A percentile compares a stretch with the other conserved stretches of the same genome.
phyloP scores from a whole-genome alignment of 768 basidiomycete genomes.

The Boletellus sp. region DNA sequence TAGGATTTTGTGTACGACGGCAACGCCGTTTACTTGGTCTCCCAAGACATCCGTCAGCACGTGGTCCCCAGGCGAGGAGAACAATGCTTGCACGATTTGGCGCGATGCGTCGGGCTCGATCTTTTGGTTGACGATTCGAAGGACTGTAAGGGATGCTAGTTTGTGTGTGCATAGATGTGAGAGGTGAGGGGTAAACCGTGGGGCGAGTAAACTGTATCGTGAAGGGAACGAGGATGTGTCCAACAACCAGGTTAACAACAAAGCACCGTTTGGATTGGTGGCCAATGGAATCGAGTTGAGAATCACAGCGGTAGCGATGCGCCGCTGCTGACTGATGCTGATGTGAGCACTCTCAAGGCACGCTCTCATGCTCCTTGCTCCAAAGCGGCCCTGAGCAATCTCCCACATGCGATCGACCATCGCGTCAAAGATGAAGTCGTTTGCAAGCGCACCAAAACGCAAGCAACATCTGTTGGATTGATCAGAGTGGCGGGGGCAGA shows the following conservation, averaged over 20 bases:
- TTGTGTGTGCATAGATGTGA: conserved; percentile 98
- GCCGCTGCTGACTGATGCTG: conserved; percentile 86
- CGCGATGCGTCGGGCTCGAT: conserved; percentile 85
- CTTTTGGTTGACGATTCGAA: conserved; percentile 96
- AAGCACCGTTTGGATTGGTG: conserved; percentile 95
- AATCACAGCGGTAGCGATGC: conserved; percentile 90
- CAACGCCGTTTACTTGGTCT: conserved; percentile 95
- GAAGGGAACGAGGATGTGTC: conserved; percentile 94
- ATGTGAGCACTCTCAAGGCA: conserved; percentile 91
- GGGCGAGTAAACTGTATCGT: conserved; percentile 91
- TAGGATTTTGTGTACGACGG: conserved; percentile 89
- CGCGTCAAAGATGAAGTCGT: conserved; percentile 96
- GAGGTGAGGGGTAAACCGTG: conserved; percentile 93
- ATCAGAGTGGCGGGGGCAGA: conserved; percentile 1
- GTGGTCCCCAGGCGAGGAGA: conserved; percentile 85
- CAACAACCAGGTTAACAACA: conserved; percentile 93
- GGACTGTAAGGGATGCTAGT: conserved; percentile 88
- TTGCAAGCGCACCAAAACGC: conserved; percentile 83
- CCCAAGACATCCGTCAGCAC: conserved; percentile 91
- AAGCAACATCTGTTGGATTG: conserved; percentile 68
- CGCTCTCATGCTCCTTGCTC: conserved; percentile 95
- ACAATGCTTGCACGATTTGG: conserved; percentile 85
- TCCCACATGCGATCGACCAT: conserved; percentile 99
- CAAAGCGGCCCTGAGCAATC: conserved; percentile 95
- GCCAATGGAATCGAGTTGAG: conserved; percentile 97